Evolutionary conservation across 495 filamentous ascomycete genomes (phyloP), one percentile per base, ranked within the genome.

Genomic region (Hypoxylon cercidicola): DNA sequence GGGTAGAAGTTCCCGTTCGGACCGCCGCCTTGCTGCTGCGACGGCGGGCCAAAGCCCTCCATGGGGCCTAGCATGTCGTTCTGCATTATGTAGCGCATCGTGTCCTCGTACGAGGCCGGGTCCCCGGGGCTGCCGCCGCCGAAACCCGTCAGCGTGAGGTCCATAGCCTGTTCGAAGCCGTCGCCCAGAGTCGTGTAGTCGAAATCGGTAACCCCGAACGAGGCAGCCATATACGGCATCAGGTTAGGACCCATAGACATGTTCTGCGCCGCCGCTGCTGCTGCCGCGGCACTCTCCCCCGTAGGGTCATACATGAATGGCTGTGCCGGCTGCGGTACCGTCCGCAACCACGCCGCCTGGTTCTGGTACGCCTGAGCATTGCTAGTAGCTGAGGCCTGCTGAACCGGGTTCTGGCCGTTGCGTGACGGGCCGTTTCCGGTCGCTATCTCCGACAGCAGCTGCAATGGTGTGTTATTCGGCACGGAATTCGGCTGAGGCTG

Each of bases 381-480:
- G 44, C 51, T 60, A 13, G 47, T 2, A 41, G 59, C 54, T 5
- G 62, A 10, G 11, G 47, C 66, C 10, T 53, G 8, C n/a, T 41
- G 45, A n/a, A 48, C 16, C 32, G 25, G n/a, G 39, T 48, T 60
- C 35, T 49, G 47, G n/a, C 44, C 25, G 8, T 54, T 46, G 19
- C 56, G 72, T n/a, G 75, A 30, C 16, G 70, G 72, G n/a, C 77
- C 75, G 39, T 88, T 81, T 12, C 82, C 83, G 58, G 85, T 87
- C 23, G 88, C 88, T 34, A 90, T 82, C 69, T 90, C 88, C 55
- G 88, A 90, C 13, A 92, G 80, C 7, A 92, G 71, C 52, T 90
- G 87, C 12, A 90, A 78, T 0, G 85, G 85, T 0, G 84, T 87
- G 61, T 83, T 84, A 15, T 76, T 46, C 28, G 60, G 65, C 15